Evolutionary conservation across 108 stramenopile species (phyloP), one percentile per base, ranked within the genome.

Genomic region (Licmophora abbreviata): DNA sequence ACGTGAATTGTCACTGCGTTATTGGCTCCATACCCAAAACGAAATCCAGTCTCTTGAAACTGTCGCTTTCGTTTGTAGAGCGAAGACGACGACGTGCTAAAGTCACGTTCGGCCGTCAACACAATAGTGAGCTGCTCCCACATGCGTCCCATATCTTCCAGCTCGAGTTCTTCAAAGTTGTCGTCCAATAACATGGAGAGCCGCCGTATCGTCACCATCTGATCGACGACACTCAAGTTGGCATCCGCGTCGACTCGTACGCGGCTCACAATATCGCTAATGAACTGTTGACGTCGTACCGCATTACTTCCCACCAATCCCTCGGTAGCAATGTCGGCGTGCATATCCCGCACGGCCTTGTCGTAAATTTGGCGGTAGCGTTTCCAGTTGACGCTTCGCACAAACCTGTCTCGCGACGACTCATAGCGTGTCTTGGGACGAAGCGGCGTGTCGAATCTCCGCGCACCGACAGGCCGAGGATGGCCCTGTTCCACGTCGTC

Each of bases 171-270:
- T 38, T 91, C 83, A 59, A 85, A 91, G 31, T 86, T 72, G 45
- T 91, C 77, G 29, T 72, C 77, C 40, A 91, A 38, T 34, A 91
- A 55, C n/a, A 82, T 44, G 21, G 82, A 71, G 32, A 91, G 58
- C 8, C 88, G 71, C 44, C 88, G 84, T 23, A 85, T 63, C n/a
- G 84, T 82, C 28, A 91, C 62, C 10, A 91, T 49, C 49, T 85
- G 77, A 37, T 73, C 63, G 12, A 83, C 46, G 15, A 63, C 49
- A 38, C 52, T 44, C 32, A 40, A 1, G 23, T 60, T 40, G 8
- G 44, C 36, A 27, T 48, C 34, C 28, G 56, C 53, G 3, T 52
- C 50, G 15, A 77, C 46, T 26, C 51, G 32, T 7, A 81, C 59
- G 22, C 62, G 59, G 33, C 54, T 31, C 20, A 77, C 21, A 15